Base-by-base conservation (phyloP, 139 green algal species). In the Diplosphaera chodatii region DNA sequence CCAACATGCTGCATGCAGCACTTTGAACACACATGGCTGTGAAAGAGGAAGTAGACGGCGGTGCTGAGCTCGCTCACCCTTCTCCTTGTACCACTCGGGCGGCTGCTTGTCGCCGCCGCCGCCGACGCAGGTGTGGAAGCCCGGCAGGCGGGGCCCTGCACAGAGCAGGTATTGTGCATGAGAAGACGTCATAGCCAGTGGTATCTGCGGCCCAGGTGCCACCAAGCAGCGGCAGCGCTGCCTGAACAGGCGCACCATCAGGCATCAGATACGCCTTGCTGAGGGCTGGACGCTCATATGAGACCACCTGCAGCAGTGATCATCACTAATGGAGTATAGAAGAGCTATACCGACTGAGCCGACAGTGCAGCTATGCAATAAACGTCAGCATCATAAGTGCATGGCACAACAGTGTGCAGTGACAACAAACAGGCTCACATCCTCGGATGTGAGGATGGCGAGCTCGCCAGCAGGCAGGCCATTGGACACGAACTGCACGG, bases 71-170 rank as follows among this genome's bases (percentile, higher is more conserved):
- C n/a, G n/a, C n/a, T n/a, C 78, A 88, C 84, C 87, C 20, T 96
- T 84, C 21, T 91, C 80, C 0, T 70, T 40, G 67, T 98, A 98
- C 88, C 89, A 97, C 13, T 86, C 80, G 0, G 81, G 78, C 23
- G 55, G 40, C 63, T 96, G 91, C 28, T 86, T 83, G 23, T 93
- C 87, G 28, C 92, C 90, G 25, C 93, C 93, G n/a, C 83, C 89
- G 23, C 93, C 93, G 1, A 98, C 93, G 70, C 77, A 91, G 0
- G 93, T 93, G 85, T 98, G 93, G 80, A 98, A 98, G 32, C 93
- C 93, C 22, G 93, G 93, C 29, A 98, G 79, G 18, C 89, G 72
- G 8, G 93, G 59, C 25, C 59, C 59, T 32, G 59, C 27, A 48
- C n/a, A n/a, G n/a, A n/a, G n/a, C n/a, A n/a, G n/a, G n/a, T n/a